Percentiles rank a stretch among this genome's conserved stretches.
Evolutionary conservation across 2,329 filamentous ascomycete species (phyloP).

Genomic region (Diaporthe nobilis): DNA sequence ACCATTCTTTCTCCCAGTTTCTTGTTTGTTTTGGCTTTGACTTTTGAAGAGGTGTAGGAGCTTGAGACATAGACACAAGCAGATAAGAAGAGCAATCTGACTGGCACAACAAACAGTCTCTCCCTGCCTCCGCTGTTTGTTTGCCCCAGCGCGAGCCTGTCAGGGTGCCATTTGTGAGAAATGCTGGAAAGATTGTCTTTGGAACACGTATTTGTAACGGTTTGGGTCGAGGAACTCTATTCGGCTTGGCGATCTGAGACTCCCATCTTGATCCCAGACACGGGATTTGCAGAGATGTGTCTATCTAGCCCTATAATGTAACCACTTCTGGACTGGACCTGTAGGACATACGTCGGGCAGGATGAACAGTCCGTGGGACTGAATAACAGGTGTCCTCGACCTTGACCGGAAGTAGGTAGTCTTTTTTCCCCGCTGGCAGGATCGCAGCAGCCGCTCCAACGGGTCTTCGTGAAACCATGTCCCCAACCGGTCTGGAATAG

Average conservation of each 20-base stretch:
- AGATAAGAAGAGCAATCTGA: constrained; percentile 30
- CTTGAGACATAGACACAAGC: constrained; percentile 25
- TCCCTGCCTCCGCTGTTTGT: background rate
- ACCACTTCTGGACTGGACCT: constrained; percentile 12
- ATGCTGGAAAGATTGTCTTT: constrained; percentile 21
- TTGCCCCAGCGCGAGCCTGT: background rate
- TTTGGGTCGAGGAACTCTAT: background rate
- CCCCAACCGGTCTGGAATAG: constrained; percentile 15
- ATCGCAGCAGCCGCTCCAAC: background rate
- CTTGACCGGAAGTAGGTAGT: background rate
- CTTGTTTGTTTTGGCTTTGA: background rate
- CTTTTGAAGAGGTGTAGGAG: background rate
- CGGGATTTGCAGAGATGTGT: constrained; percentile 17
- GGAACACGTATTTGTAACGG: constrained; percentile 22
- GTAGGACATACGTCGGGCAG: background rate
- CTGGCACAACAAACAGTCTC: constrained; percentile 6
- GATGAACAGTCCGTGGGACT: background rate
- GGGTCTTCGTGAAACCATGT: constrained; percentile 9
- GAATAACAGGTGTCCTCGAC: background rate
- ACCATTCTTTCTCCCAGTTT: constrained; percentile 5
- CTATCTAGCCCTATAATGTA: background rate
- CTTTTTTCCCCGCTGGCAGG: background rate
- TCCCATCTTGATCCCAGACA: constrained; percentile 20
- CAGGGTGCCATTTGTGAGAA: background rate
- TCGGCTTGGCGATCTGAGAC: constrained; percentile 22